A percentile compares a stretch with the other conserved stretches of the same genome.
phyloP scores from a whole-genome alignment of 305 asterid species.

The Ajuga reptans region DNA sequence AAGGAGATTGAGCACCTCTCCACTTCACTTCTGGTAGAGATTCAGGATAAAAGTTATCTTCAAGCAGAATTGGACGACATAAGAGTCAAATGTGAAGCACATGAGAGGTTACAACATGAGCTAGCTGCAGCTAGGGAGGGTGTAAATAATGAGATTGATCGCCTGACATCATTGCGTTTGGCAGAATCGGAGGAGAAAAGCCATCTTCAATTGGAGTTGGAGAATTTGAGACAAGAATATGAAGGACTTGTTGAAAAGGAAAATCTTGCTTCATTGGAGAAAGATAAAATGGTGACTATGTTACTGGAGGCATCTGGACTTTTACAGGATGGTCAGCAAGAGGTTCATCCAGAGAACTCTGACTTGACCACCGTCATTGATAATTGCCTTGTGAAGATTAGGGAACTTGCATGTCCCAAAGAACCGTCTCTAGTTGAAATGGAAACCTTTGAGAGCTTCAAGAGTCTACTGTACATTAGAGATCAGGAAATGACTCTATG shows the following conservation, averaged over 20 bases:
- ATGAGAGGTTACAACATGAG: conserved; percentile 35
- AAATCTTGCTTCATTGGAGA: conserved; percentile 35
- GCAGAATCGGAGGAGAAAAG: conserved; percentile 46
- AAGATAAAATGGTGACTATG: conserved; percentile 41
- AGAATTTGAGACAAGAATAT: conserved; percentile 35
- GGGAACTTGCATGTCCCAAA: conserved; percentile 37
- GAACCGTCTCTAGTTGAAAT: conserved; percentile 37
- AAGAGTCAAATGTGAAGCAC: conserved; percentile 30
- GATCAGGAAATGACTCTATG: conserved; percentile 56
- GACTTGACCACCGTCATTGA: conserved; percentile 40
- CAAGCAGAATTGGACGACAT: conserved; percentile 50
- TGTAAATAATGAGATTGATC: conserved; percentile 33
- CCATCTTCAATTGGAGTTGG: conserved; percentile 40
- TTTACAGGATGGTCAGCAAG: conserved; percentile 30
- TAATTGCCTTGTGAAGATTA: conserved; percentile 56
- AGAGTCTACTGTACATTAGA: conserved; percentile 54
- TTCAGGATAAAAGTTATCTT: conserved; percentile 50
- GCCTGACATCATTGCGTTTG: conserved; percentile 35
- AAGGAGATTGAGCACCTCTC: conserved; percentile 52
- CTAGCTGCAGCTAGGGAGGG: conserved; percentile 33
- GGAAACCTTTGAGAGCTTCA: conserved; percentile 48
- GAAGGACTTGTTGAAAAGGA: conserved; percentile 40
- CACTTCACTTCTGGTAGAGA: conserved; percentile 51
- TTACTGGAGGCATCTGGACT: conserved; percentile 71
- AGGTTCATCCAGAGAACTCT: conserved; percentile 32